Evolutionary conservation across 306 rosid species (phyloP).

Genomic region (Clitoria ternatea): DNA sequence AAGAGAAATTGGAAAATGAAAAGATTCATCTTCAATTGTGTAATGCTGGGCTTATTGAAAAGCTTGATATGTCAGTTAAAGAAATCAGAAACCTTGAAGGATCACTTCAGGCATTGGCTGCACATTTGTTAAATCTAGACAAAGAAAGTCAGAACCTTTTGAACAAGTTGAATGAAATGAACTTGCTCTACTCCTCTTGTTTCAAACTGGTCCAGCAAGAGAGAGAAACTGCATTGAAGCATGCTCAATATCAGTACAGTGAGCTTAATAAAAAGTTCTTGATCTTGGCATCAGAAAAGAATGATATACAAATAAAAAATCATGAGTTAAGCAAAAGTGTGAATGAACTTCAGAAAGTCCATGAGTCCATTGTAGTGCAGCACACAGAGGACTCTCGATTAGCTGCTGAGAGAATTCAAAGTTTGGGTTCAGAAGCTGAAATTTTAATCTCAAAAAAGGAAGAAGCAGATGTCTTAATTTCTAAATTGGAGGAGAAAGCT

Average conservation of each 20-base stretch:
- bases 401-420: slow-evolving; percentile 58
- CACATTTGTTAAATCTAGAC: slow-evolving; percentile 58
- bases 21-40: slow-evolving; percentile 50
- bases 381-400: slow-evolving; percentile 46
- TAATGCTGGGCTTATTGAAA: slow-evolving; percentile 47
- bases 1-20: slow-evolving; percentile 53
- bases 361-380: slow-evolving; percentile 45
- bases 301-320: slow-evolving; percentile 43
- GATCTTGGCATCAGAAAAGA: slow-evolving; percentile 49
- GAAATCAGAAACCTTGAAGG: slow-evolving; percentile 62
- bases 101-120: slow-evolving; percentile 44
- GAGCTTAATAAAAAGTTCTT: slow-evolving; percentile 53
- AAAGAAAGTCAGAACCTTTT: slow-evolving; percentile 52
- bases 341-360: slow-evolving; percentile 56
- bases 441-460: slow-evolving; percentile 55
- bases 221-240: slow-evolving; percentile 49
- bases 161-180: slow-evolving; percentile 64
- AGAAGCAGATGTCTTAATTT: slow-evolving; percentile 58
- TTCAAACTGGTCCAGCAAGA: slow-evolving; percentile 63
- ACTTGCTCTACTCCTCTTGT: slow-evolving; percentile 56
- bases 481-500: slow-evolving; percentile 60
- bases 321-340: slow-evolving; percentile 48
- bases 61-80: slow-evolving; percentile 48
- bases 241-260: slow-evolving; percentile 52
- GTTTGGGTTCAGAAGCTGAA: slow-evolving; percentile 68